phyloP scores from a whole-genome alignment of 176 grass and related monocot genomes.

The Aegilops umbellulata region DNA sequence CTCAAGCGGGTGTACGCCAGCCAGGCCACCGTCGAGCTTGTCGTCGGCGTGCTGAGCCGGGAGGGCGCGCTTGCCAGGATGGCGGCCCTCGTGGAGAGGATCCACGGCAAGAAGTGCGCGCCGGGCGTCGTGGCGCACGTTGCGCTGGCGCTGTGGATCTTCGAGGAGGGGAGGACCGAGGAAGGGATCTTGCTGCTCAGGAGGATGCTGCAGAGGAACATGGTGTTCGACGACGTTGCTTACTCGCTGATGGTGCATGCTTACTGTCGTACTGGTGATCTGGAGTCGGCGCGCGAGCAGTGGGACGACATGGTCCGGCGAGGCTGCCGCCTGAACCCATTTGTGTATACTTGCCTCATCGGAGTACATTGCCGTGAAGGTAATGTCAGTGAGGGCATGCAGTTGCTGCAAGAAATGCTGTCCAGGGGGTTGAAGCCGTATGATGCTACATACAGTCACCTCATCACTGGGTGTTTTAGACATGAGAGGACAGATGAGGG shows the following conservation, averaged over 20 bases:
- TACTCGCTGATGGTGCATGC: conserved; percentile 61
- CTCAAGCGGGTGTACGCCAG: conserved; percentile 68
- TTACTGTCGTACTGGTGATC: conserved; percentile 42
- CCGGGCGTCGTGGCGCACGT: conserved; percentile 49
- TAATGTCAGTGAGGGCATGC: conserved; percentile 33
- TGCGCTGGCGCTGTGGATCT: conserved; percentile 44
- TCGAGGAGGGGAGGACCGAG: conserved; percentile 53
- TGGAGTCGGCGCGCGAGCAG: conserved; percentile 37
- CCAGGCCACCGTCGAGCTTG: conserved; percentile 57
- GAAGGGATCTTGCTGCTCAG: conserved; percentile 61
- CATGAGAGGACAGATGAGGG: conserved; percentile 41
- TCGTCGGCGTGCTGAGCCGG: conserved; percentile 66
- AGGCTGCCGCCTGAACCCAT: conserved; percentile 50
- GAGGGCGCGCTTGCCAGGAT: conserved; percentile 53
- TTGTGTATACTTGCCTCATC: conserved; percentile 78
- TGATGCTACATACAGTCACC: conserved; percentile 67
- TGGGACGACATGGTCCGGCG: conserved; percentile 55
- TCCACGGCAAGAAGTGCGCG: conserved; percentile 58
- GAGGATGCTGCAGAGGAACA: conserved; percentile 80
- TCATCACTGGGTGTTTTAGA: conserved; percentile 49
- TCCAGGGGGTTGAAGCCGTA: conserved; percentile 62
- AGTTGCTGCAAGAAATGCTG: conserved; percentile 59
- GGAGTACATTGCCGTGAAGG: conserved; percentile 24
- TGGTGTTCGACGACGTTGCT: conserved; percentile 59
- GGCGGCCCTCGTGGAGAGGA: conserved; percentile 35